A percentile compares a stretch with the other conserved stretches of the same genome.
Conservation (phyloP, 805 yeast species). For the Lachancea waltii region DNA sequence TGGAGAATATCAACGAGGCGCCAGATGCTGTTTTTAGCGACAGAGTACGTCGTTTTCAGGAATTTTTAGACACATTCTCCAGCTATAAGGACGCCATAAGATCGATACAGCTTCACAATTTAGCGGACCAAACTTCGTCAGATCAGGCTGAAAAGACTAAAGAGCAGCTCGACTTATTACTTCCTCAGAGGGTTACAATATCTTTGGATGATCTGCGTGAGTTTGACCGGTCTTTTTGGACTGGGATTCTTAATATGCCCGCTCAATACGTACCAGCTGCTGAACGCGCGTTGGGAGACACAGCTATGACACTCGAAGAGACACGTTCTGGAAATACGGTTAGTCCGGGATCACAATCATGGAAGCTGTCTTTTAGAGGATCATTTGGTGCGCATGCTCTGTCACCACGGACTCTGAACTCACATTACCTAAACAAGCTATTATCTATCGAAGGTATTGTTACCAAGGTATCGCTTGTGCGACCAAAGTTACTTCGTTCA, state of each 20-base stretch:
- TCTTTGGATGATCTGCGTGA: constrained; percentile 84
- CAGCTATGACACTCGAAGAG: constrained; percentile 56
- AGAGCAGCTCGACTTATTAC: constrained; percentile 6
- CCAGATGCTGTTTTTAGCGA: constrained; percentile 58
- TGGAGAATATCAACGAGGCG: constrained; percentile 10
- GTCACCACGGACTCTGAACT: constrained; percentile 80
- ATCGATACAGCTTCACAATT: constrained; percentile 60
- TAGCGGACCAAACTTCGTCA: constrained; percentile 11
- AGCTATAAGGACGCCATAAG: constrained; percentile 66
- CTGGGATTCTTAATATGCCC: constrained; percentile 66
- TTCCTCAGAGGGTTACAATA: constrained; percentile 51
- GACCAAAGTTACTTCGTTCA: constrained; percentile 86
- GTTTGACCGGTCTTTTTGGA: constrained; percentile 73
- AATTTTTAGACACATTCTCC: constrained; percentile 64
- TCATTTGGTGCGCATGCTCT: constrained; percentile 85
- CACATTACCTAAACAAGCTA: constrained; percentile 70
- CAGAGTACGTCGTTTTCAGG: constrained; percentile 82
- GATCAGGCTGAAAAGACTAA: constrained; percentile 10
- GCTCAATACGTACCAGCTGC: constrained; percentile 85
- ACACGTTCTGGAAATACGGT: constrained; percentile 11
- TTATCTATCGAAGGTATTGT: constrained; percentile 92
- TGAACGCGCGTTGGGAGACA: constrained; percentile 76
- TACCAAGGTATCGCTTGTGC: constrained; percentile 83
- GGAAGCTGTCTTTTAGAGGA: constrained; percentile 76
- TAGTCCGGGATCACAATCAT: constrained; percentile 35